Conservation (phyloP, 768 basidiomycete genomes). For the Serendipita sp. region DNA sequence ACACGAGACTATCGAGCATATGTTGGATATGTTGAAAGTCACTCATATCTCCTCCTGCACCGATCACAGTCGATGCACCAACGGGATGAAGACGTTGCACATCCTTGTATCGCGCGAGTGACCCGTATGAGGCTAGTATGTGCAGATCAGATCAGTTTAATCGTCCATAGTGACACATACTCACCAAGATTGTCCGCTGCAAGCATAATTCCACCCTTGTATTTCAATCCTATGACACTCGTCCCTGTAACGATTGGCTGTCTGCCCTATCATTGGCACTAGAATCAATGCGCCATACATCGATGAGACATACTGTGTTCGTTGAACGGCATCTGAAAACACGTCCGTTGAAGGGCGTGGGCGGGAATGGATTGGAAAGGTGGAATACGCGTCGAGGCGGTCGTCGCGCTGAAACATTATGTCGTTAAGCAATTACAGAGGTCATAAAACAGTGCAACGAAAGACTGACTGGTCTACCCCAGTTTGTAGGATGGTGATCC, state of each 20-base stretch:
- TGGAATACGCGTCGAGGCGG: constrained; percentile 54
- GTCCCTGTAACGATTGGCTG: constrained; percentile 95
- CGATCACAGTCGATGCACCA: constrained; percentile 72
- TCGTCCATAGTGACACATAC: constrained; percentile 14
- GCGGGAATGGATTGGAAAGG: constrained; percentile 56
- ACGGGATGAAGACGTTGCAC: constrained; percentile 76
- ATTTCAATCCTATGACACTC: constrained; percentile 87
- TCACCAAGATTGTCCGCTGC: constrained; percentile 93
- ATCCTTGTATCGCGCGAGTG: constrained; percentile 92
- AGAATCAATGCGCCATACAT: constrained; percentile 12
- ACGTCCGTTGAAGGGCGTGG: constrained; percentile 37
- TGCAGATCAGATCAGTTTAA: neutral
- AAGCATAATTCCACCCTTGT: constrained; percentile 94
- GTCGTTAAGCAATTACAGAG: neutral
- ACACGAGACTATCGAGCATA: constrained; percentile 59
- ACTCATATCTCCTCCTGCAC: constrained; percentile 91
- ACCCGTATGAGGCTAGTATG: constrained; percentile 80
- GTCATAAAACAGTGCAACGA: neutral
- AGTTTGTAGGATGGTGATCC: constrained; percentile 76
- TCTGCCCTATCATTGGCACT: constrained; percentile 24
- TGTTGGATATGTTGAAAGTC: constrained; percentile 90
- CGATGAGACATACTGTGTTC: constrained; percentile 48
- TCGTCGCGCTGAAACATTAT: constrained; percentile 44
- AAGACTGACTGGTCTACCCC: constrained; percentile 59
- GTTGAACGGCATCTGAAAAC: constrained; percentile 53